Base-by-base conservation (phyloP, 1,284 basidiomycete species). In the Ustilago crameri region DNA sequence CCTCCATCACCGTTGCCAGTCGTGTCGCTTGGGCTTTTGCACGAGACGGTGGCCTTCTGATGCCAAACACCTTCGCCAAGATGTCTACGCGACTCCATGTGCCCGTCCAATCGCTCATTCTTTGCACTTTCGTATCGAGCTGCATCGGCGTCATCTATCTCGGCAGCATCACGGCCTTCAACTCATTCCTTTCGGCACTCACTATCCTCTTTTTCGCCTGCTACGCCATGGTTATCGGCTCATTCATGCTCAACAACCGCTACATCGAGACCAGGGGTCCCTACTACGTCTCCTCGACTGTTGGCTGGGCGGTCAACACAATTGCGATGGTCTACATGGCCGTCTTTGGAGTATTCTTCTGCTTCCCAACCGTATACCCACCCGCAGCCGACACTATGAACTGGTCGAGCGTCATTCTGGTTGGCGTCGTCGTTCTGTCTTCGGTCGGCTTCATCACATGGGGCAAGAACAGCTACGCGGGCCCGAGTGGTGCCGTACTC, bases 141-240 rank as follows among this genome's bases (percentile, higher is more conserved):
- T 63, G 61, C 54, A 57, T 63, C 49, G 61, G 61, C 34, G 43
- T 63, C 45, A 63, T 63, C 53, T 63, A 63, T 34, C 50, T 63
- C 30, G 61, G 61, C 45, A 57, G 61, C 54, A 63, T 57, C 45
- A 63, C 61, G 10, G 61, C 61, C 3, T 63, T 63, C 61, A 63
- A 63, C 61, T 63, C 61, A 24, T 63, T 63, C 54, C 61, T 63
- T 30, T 51, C 61, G 2, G 61, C 61, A 1, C 61, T 63, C 40
- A 63, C 61, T 22, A 63, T 63, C 50, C 61, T 63, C 45, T 63
- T 63, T 50, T 63, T 63, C 23, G 61, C 54, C 1, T 63, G 61
- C 45, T 63, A 63, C 35, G 61, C 50, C 26, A 63, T 57, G 49
- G 61, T 57, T 24, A 63, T 63, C 30, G 61, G 61, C 32, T 40